Percentiles rank a stretch among this genome's conserved stretches.
Evolutionary conservation across 495 filamentous ascomycete genomes (phyloP).

Genomic region (Pyronema omphalodes): DNA sequence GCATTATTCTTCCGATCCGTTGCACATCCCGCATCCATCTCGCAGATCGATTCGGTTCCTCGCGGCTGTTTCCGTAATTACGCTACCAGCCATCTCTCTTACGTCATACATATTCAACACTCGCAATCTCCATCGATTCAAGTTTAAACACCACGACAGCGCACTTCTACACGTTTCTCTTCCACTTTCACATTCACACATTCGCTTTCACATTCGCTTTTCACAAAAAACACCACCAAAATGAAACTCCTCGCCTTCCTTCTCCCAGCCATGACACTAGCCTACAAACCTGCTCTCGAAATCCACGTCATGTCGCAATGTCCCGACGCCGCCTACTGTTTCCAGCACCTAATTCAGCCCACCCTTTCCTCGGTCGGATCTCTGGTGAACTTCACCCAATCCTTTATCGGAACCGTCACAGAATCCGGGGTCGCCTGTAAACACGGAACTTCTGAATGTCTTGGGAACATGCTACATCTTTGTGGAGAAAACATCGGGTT

Average conservation of each 20-base stretch:
- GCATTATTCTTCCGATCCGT: too few species aligned
- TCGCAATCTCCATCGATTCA: too few species aligned
- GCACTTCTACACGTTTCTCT: too few species aligned
- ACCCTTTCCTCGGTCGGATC: constrained; percentile 69
- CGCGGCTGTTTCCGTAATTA: too few species aligned
- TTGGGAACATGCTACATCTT: constrained; percentile 84
- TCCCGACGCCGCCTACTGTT: constrained; percentile 72
- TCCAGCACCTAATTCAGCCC: constrained; percentile 56
- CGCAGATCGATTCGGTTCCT: too few species aligned
- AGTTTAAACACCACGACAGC: too few species aligned
- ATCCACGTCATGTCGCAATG: constrained; percentile 93
- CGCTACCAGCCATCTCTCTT: too few species aligned
- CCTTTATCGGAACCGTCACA: constrained; percentile 50
- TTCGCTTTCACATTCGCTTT: too few species aligned
- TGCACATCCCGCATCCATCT: too few species aligned
- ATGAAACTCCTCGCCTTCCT: not conserved
- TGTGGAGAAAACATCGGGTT: constrained; percentile 80
- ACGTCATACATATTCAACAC: too few species aligned
- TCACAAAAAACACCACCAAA: too few species aligned
- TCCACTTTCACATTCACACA: too few species aligned
- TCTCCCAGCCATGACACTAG: not conserved
- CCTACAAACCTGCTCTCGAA: constrained; percentile 52
- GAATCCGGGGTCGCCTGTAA: constrained; percentile 58
- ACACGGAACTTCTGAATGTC: constrained; percentile 78
- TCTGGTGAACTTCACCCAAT: constrained; percentile 80